These are phyloP conservation scores for Lactifluus volemus DNA, from an alignment of 768 basidiomycete genomes.

Conservation along the genomic window DNA sequence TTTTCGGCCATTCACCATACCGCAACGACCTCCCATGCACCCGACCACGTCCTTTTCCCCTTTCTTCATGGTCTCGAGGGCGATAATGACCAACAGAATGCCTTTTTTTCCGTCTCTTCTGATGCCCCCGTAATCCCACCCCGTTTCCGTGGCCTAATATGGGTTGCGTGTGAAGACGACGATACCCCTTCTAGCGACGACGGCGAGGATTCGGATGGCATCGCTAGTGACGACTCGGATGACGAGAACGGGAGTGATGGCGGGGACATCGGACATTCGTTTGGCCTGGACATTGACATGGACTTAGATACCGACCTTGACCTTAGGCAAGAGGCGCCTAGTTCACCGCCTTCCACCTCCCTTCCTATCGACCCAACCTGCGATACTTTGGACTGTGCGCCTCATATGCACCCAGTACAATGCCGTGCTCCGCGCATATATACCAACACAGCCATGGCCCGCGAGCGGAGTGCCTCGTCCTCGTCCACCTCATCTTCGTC, in stretches of 20 bases:
- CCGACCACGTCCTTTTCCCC: slow-evolving; percentile 77
- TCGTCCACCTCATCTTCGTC: slow-evolving; percentile 26
- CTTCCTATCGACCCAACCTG: not conserved
- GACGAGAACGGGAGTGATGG: slow-evolving; percentile 18
- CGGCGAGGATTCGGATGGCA: slow-evolving; percentile 24
- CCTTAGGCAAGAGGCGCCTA: slow-evolving; percentile 2
- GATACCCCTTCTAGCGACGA: slow-evolving; percentile 24
- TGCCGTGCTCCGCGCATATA: slow-evolving; percentile 21
- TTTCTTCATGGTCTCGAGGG: slow-evolving; percentile 86
- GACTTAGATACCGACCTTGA: slow-evolving; percentile 26
- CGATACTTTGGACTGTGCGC: slow-evolving; percentile 9
- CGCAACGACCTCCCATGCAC: slow-evolving; percentile 62
- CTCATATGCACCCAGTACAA: slow-evolving; percentile 47
- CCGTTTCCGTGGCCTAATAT: slow-evolving; percentile 57
- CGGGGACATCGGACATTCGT: slow-evolving; percentile 23
- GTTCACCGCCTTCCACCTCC: slow-evolving; percentile 4
- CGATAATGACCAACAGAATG: slow-evolving; percentile 67
- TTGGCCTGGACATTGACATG: slow-evolving; percentile 26
- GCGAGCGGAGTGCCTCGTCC: slow-evolving; percentile 27
- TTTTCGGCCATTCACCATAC: slow-evolving; percentile 55
- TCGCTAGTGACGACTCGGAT: slow-evolving; percentile 25
- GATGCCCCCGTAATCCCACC: slow-evolving; percentile 29
- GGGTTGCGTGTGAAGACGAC: slow-evolving; percentile 75
- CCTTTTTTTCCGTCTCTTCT: slow-evolving; percentile 53
- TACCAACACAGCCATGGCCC: slow-evolving; percentile 15